phyloP scores from a whole-genome alignment of 139 green algal species.

The Micractinium sp. region DNA sequence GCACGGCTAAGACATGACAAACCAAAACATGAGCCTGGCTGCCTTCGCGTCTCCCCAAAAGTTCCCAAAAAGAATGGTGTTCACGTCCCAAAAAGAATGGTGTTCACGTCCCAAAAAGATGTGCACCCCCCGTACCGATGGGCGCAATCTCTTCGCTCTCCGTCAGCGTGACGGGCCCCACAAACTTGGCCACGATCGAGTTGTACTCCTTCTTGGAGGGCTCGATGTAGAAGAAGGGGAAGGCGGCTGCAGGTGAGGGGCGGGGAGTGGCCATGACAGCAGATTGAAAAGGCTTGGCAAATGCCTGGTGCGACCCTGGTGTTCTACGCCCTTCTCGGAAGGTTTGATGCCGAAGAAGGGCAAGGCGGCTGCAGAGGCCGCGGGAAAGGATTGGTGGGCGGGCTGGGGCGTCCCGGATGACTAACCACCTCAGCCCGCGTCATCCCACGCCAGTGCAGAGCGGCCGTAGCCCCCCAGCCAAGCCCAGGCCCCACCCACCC shows the following conservation, averaged over 20 bases:
- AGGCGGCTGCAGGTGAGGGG: constrained; percentile 71
- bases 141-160: constrained; percentile 81
- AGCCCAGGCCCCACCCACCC: background rate
- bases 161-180: constrained; percentile 52
- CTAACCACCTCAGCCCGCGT: too few relatives aligned
- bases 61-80: too few relatives aligned
- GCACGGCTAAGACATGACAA: too few relatives aligned
- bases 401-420: background rate
- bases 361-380: background rate
- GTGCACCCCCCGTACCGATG: too few relatives aligned
- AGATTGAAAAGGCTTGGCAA: too few relatives aligned
- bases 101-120: too few relatives aligned
- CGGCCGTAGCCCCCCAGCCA: too few relatives aligned
- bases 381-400: background rate
- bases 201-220: constrained; percentile 60
- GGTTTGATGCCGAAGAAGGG: background rate
- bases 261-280: background rate
- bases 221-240: constrained; percentile 99
- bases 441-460: too few relatives aligned
- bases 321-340: too few relatives aligned
- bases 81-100: too few relatives aligned
- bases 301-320: too few relatives aligned
- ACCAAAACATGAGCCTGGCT: background rate
- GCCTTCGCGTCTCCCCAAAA: too few relatives aligned
- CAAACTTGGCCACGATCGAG: constrained; percentile 62